Evolutionary conservation across 192 early-diverging fungal species (phyloP).

Genomic region (Gaertneriomyces semiglobifer): DNA sequence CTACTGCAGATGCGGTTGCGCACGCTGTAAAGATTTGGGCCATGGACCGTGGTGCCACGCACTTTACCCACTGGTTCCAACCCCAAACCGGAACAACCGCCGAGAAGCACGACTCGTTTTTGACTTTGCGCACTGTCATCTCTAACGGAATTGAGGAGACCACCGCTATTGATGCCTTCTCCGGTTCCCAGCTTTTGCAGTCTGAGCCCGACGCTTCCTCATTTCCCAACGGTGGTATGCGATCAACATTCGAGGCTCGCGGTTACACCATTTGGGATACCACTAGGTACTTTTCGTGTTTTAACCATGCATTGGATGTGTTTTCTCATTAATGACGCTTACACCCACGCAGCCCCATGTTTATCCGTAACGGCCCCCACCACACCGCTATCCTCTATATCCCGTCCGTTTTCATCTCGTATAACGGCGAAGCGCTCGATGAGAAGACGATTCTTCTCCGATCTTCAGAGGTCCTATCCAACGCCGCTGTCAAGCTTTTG

Average conservation of each 20-base stretch:
- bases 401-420: conserved; percentile 97
- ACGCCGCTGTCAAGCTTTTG: conserved; percentile 74
- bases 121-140: conserved; percentile 80
- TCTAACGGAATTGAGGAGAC: conserved; percentile 80
- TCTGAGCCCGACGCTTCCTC: conserved; percentile 99
- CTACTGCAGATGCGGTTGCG: conserved; percentile 97
- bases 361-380: conserved; percentile 87
- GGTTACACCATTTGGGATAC: conserved; percentile 99
- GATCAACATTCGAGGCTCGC: conserved; percentile 97
- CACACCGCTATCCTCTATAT: conserved; percentile 92
- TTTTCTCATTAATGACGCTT: conserved; percentile 8
- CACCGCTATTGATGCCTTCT: conserved; percentile 90
- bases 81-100: conserved; percentile 98
- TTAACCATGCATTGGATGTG: too few species aligned
- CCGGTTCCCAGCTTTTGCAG: conserved; percentile 94
- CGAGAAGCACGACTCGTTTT: conserved; percentile 99
- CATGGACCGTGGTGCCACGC: conserved; percentile 92
- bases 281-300: conserved; percentile 39
- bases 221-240: conserved; percentile 98
- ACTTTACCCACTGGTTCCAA: conserved; percentile 99
- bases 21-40: conserved; percentile 98
- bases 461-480: conserved; percentile 83
- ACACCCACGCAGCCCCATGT: conserved; percentile 75
- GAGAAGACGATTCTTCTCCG: conserved; percentile 97
- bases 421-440: conserved; percentile 98